These are phyloP conservation scores for Ophiocordyceps unilateralis DNA, from an alignment of 2,329 filamentous ascomycete species.

Conservation along the genomic window DNA sequence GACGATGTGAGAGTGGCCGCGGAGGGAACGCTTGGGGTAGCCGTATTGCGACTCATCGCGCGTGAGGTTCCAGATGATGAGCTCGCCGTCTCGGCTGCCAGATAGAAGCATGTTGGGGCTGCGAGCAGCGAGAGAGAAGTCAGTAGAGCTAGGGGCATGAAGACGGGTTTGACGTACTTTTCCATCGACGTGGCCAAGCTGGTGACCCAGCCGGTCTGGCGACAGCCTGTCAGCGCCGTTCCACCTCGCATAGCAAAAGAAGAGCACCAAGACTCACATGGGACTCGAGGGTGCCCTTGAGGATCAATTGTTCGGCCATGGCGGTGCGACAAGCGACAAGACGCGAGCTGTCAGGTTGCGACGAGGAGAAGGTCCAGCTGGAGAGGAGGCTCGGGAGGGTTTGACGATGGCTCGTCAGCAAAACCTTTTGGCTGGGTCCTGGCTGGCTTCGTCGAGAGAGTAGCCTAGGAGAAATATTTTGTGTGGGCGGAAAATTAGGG, in stretches of 20 bases:
- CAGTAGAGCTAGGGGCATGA: neutral
- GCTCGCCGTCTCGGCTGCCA: slow-evolving; percentile 89
- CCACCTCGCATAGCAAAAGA: neutral
- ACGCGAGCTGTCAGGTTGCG: slow-evolving; percentile 13
- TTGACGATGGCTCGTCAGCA: slow-evolving; percentile 8
- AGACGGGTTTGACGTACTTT: slow-evolving; percentile 48
- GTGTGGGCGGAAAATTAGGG: slow-evolving; percentile 37
- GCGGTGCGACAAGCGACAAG: slow-evolving; percentile 26
- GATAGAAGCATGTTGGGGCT: slow-evolving; percentile 99
- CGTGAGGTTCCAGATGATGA: slow-evolving; percentile 99
- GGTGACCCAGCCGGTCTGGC: slow-evolving; percentile 90
- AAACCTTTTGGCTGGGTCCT: slow-evolving; percentile 5
- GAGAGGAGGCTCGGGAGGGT: slow-evolving; percentile 11
- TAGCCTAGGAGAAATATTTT: slow-evolving; percentile 19
- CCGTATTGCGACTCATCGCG: slow-evolving; percentile 97
- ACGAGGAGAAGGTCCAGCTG: slow-evolving; percentile 7
- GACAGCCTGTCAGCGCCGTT: neutral
- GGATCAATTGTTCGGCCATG: slow-evolving; percentile 89
- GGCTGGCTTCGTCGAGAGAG: slow-evolving; percentile 3
- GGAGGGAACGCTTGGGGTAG: slow-evolving; percentile 96
- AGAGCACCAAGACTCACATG: slow-evolving; percentile 43
- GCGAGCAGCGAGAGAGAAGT: slow-evolving; percentile 6
- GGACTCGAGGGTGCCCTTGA: slow-evolving; percentile 95
- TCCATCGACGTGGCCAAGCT: slow-evolving; percentile 95
- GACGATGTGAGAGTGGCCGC: slow-evolving; percentile 99